Evolutionary conservation across 2,329 filamentous ascomycete species (phyloP), one percentile per base, ranked within the genome.

Genomic region (Aspergillus pseudoviridinutans): DNA sequence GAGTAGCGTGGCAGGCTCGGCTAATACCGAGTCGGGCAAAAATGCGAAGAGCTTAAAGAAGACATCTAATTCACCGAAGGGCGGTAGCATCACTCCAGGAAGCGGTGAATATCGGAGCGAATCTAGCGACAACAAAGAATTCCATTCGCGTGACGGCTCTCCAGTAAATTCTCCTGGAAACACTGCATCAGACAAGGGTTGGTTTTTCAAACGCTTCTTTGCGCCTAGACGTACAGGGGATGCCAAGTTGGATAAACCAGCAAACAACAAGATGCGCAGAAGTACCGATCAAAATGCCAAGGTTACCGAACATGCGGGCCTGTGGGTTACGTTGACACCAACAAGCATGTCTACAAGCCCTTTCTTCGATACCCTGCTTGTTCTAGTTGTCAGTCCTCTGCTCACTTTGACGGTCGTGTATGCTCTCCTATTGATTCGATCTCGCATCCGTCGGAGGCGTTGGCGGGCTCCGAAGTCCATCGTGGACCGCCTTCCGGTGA

Each of bases 381-480:
- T 99, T 8, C 80, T 99, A n/a, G 92, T 99, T 32, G 87, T 97
- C 54, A 97, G 92, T 68, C 94, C 94, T 7, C 77, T 99, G 14
- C 87, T 97, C 53, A 97, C 94, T 0, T 77, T 99, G 67, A 95
- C 91, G 3, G 87, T 97, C 4, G 93, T 99, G 1, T 97, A 97
- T 70, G 89, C 91, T 12, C 82, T 97, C 10, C 82, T 97, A 4
- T 84, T 97, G 44, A 80, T 97, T 41, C 88, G 94, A 55, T 92
- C 92, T 50, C 88, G 92, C 58, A 95, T 97, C 65, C 87, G 93
- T 52, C 85, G 93, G 58, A 85, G 93, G 61, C 85, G 93, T 65
- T 99, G 94, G 93, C 86, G 94, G 67, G 94, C 94, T n/a, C 94
- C 94, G 4, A 99, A 99, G 75, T 96, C 91, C 0, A 87, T 99